phyloP scores from a whole-genome alignment of 1,139 yeast genomes.

The Pichia sp. region DNA sequence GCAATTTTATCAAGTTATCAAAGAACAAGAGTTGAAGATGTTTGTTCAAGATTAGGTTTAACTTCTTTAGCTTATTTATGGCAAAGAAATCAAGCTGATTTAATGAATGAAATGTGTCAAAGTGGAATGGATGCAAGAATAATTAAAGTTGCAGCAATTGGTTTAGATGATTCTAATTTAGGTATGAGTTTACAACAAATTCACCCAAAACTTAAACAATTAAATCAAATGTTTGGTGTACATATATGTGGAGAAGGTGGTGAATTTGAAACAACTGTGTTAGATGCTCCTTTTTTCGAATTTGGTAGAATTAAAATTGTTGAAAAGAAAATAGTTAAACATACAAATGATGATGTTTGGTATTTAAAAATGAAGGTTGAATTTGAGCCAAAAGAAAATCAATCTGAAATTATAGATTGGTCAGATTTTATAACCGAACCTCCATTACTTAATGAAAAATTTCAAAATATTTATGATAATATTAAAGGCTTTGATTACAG shows the following conservation, averaged over 20 bases:
- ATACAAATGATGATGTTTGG: constrained; percentile 56
- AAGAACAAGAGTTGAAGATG: constrained; percentile 86
- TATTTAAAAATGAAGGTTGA: constrained; percentile 48
- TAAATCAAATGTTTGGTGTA: constrained; percentile 66
- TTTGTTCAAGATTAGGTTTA: constrained; percentile 66
- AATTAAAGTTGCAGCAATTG: constrained; percentile 90
- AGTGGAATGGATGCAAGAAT: constrained; percentile 75
- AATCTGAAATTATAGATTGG: constrained; percentile 23
- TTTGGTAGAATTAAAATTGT: constrained; percentile 43
- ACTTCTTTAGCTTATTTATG: constrained; percentile 73
- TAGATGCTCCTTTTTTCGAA: constrained; percentile 80
- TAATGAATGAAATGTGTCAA: constrained; percentile 76
- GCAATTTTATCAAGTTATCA: constrained; percentile 93
- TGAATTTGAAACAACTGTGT: constrained; percentile 86
- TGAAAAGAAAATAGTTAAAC: constrained; percentile 38
- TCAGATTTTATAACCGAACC: constrained; percentile 35
- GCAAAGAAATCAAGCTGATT: constrained; percentile 77
- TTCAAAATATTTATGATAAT: constrained; percentile 29
- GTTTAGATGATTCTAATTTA: constrained; percentile 58
- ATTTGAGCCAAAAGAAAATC: constrained; percentile 33
- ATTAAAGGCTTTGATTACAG: no score
- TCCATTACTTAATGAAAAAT: constrained; percentile 43
- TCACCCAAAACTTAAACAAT: constrained; percentile 48
- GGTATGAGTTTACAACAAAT: constrained; percentile 61
- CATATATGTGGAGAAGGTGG: constrained; percentile 99